A percentile compares a stretch with the other conserved stretches of the same genome.
These are phyloP conservation scores for Ganoderma multipileum DNA, from an alignment of 1,284 basidiomycete genomes.

Conservation along the genomic window DNA sequence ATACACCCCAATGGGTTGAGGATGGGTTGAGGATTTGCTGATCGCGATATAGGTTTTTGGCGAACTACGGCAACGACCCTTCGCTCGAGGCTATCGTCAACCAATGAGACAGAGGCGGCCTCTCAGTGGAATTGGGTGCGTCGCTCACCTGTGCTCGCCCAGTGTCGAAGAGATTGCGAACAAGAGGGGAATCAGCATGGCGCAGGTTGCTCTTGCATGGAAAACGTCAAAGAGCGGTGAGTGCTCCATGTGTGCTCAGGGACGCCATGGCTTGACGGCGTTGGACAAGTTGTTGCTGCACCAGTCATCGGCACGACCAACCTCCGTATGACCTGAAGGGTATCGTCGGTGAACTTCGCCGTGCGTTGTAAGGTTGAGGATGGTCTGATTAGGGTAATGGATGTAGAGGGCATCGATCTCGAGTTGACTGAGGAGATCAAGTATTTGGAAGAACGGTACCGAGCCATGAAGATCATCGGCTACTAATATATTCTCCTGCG, in stretches of 20 bases:
- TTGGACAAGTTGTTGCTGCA: constrained; percentile 34
- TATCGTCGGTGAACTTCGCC: constrained; percentile 27
- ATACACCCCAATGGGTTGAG: too few species aligned
- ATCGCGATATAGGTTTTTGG: too few species aligned
- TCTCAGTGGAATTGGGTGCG: too few species aligned
- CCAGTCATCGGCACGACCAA: constrained; percentile 40
- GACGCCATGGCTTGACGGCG: neutral
- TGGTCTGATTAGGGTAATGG: too few species aligned
- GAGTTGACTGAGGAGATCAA: constrained; percentile 50
- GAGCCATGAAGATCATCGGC: constrained; percentile 18
- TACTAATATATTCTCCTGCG: neutral
- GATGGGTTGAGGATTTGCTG: too few species aligned
- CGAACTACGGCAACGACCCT: too few species aligned
- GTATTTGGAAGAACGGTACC: constrained; percentile 50
- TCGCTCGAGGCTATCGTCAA: too few species aligned
- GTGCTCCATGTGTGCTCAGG: constrained; percentile 22
- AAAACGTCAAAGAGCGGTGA: constrained; percentile 16
- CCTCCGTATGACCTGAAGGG: constrained; percentile 35
- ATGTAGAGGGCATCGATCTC: constrained; percentile 39
- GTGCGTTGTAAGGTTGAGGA: neutral
- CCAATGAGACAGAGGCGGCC: constrained; percentile 32
- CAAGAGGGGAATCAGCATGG: constrained; percentile 42
- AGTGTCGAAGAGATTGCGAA: constrained; percentile 36
- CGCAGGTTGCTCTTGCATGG: constrained; percentile 40
- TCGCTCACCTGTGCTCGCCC: too few species aligned